Evolutionary conservation across 495 filamentous ascomycete species (phyloP).

Genomic region (Penicillium cosmopolitanum): DNA sequence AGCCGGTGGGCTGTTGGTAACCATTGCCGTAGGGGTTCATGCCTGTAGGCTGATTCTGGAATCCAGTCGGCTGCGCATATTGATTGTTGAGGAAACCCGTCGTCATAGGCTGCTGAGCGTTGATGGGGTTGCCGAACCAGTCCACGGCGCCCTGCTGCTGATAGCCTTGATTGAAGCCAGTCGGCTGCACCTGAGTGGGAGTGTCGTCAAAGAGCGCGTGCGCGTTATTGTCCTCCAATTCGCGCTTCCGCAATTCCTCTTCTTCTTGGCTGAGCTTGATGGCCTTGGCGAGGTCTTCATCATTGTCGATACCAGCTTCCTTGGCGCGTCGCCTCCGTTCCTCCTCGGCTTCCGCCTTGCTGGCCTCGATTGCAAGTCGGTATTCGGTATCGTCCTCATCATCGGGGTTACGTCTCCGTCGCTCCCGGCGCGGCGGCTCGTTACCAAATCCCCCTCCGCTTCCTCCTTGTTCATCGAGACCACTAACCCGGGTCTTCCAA

Average conservation of each 20-base stretch:
- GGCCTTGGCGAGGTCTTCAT: constrained; percentile 90
- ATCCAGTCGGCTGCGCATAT: constrained; percentile 74
- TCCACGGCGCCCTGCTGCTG: constrained; percentile 95
- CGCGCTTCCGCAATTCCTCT: constrained; percentile 82
- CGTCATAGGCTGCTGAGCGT: constrained; percentile 71
- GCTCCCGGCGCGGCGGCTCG: constrained; percentile 46
- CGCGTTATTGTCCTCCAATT: constrained; percentile 89
- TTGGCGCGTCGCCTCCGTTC: constrained; percentile 74
- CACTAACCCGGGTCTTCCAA: constrained; percentile 96
- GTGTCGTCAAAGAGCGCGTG: constrained; percentile 86
- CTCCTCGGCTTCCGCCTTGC: constrained; percentile 93
- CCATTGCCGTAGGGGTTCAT: constrained; percentile 70
- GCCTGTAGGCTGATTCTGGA: constrained; percentile 66
- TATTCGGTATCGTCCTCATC: constrained; percentile 96
- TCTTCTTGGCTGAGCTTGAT: constrained; percentile 97
- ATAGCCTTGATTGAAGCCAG: constrained; percentile 93
- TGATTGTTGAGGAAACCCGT: constrained; percentile 86
- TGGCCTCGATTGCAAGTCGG: constrained; percentile 90
- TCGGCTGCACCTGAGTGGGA: constrained; percentile 73
- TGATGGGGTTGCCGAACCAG: constrained; percentile 93
- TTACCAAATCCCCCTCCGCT: constrained; percentile 39
- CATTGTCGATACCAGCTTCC: constrained; percentile 56
- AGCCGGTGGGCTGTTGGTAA: constrained; percentile 67
- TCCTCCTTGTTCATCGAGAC: constrained; percentile 77
- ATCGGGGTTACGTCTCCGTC: constrained; percentile 47